Percentiles rank a stretch among this genome's conserved stretches.
These are phyloP conservation scores for Trifolium subterraneum DNA, from an alignment of 306 rosid species.

Conservation along the genomic window DNA sequence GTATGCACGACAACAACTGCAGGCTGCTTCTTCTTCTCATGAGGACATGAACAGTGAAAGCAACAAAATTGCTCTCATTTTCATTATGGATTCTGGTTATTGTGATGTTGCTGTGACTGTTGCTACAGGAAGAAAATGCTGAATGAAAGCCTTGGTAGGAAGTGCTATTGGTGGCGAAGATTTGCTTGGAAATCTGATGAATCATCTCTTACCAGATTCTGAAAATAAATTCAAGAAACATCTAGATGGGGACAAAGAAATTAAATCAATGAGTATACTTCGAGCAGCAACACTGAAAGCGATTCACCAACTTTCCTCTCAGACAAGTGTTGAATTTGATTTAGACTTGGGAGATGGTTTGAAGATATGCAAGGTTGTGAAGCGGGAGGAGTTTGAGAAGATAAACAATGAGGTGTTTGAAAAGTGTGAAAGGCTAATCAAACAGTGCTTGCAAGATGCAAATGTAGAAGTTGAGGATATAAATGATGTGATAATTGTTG, in stretches of 20 bases:
- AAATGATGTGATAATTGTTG: conserved; percentile 69
- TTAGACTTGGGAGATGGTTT: conserved; percentile 67
- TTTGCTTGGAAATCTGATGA: conserved; percentile 82
- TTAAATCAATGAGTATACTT: conserved; percentile 61
- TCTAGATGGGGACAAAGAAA: conserved; percentile 53
- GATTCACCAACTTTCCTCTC: conserved; percentile 70
- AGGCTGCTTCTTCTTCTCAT: conserved; percentile 37
- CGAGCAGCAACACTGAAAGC: conserved; percentile 76
- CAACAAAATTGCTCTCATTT: conserved; percentile 77
- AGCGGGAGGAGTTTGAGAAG: conserved; percentile 69
- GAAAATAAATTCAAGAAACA: conserved; percentile 49
- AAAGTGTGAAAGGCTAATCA: conserved; percentile 67
- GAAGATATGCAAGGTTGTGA: conserved; percentile 60
- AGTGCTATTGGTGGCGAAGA: conserved; percentile 85
- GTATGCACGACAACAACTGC: conserved; percentile 76
- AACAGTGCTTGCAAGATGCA: conserved; percentile 74
- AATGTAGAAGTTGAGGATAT: conserved; percentile 62
- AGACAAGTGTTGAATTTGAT: conserved; percentile 56
- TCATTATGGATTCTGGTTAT: conserved; percentile 94
- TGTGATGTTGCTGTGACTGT: conserved; percentile 75
- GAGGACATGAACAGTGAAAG: conserved; percentile 62
- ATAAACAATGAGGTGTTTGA: conserved; percentile 71
- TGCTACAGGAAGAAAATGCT: conserved; percentile 82
- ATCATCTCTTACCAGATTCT: conserved; percentile 62
- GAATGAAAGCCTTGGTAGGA: conserved; percentile 81